phyloP scores from a whole-genome alignment of 257 asterid species.

The Solanum etuberosum region DNA sequence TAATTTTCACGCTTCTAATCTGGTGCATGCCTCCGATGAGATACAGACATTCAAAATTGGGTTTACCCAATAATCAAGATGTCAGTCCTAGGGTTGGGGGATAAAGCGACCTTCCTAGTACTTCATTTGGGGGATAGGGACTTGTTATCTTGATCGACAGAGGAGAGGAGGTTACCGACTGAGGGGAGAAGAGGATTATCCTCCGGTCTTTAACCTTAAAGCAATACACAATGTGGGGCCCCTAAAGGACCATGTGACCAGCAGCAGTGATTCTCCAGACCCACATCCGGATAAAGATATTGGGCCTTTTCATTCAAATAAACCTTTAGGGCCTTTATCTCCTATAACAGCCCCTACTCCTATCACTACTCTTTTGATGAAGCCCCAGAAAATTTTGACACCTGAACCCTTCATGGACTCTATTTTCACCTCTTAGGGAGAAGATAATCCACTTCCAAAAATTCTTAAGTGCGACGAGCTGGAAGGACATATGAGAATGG shows the following conservation, averaged over 20 bases:
- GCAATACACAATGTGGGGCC: background rate
- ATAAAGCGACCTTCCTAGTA: background rate
- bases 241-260: background rate
- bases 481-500: background rate
- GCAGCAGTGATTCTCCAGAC: background rate
- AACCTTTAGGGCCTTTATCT: background rate
- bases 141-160: background rate
- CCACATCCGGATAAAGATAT: background rate
- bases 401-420: background rate
- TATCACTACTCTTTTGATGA: background rate
- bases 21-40: background rate
- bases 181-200: background rate
- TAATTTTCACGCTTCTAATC: background rate
- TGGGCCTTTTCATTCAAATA: background rate
- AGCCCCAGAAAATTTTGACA: background rate
- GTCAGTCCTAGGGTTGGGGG: background rate
- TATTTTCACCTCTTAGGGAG: background rate
- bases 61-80: background rate
- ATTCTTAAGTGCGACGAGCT: background rate
- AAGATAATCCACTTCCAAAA: background rate
- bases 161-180: background rate
- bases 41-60: background rate
- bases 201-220: background rate
- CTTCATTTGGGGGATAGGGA: background rate
- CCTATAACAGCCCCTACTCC: background rate